These are phyloP conservation scores for Emiliania huxleyi DNA, from an alignment of 78 protist genomes.

Conservation along the genomic window DNA sequence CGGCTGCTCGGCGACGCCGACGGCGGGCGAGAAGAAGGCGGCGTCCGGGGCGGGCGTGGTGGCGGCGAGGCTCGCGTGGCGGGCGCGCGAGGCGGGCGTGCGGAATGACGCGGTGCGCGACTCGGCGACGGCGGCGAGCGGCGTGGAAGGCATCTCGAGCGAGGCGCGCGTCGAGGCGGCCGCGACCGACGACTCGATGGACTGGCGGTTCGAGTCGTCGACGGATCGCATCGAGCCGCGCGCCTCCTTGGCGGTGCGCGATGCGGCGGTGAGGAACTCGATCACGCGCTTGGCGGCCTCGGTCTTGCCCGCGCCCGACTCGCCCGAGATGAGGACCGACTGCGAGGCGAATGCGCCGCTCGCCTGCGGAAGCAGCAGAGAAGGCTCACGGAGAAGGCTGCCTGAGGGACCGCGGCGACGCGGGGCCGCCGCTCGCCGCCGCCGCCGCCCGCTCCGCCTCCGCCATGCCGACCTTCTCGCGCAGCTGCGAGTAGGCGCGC, in stretches of 20 bases:
- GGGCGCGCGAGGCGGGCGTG: neutral
- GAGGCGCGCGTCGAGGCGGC: neutral
- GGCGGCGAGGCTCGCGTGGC: neutral
- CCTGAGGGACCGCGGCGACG: slow-evolving; percentile 64
- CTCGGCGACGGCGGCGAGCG: neutral
- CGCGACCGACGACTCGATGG: neutral
- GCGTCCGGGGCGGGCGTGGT: neutral
- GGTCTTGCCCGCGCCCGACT: slow-evolving; percentile 93
- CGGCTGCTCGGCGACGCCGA: neutral
- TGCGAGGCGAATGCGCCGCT: slow-evolving; percentile 4
- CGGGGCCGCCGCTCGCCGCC: neutral
- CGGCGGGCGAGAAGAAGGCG: neutral
- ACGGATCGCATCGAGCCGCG: neutral
- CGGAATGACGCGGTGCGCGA: too few relatives aligned
- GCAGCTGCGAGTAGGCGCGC: neutral
- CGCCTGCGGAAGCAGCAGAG: too few relatives aligned
- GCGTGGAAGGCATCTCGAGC: neutral
- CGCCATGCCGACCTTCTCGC: neutral
- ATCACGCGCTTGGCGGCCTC: neutral
- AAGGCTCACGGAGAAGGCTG: too few relatives aligned
- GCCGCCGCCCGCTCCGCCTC: neutral
- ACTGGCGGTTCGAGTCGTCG: neutral
- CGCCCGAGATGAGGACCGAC: slow-evolving; percentile 84
- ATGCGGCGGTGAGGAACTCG: neutral
- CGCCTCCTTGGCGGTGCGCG: neutral